Base-by-base conservation (phyloP, 225 moss, liverwort and hornwort genomes). In the Pseudisothecium myosuroides region DNA sequence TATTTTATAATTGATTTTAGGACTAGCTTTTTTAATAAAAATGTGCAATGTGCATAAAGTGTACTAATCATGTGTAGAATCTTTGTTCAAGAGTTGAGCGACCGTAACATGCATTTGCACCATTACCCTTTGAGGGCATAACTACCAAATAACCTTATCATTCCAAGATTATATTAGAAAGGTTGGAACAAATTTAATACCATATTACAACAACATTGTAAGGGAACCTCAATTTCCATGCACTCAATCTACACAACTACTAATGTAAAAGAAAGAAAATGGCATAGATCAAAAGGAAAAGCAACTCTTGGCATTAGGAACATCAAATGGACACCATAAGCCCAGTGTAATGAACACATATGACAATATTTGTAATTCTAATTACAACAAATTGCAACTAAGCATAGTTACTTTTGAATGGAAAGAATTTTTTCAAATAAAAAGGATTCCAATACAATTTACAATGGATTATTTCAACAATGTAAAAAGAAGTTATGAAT, bases 91-190 rank as follows among this genome's bases (percentile, higher is more conserved):
- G 11, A 47, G 7, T 50, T 49, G 5, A 7, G 0, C 12, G 50
- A 2, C 5, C 1, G 0, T 19, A 49, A 11, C 0, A 0, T 43
- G 10, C 28, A 29, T 73, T 28, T 45, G 3, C 3, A 6, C 28
- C 43, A 72, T 18, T 31, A 7, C 0, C 19, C 19, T 47, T 49
- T 7, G 47, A 31, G 7, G 47, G 7, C 4, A 31, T 47, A 47
- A 31, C 47, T 74, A 74, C 19, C 11, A 47, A 74, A 74, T 29
- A 73, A 47, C 31, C 7, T 74, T 7, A 18, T 7, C 4, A 11
- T 47, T 31, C 47, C 1, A 47, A 31, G 0, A 74, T 47, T 2
- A 74, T 31, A 4, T 12, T 74, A 47, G 14, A 47, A 74, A 47
- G 18, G 11, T 7, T 47, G 7, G 11, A 47, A 47, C 11, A 74